Base-by-base conservation (phyloP, 2,329 filamentous ascomycete genomes). In the Rhexocercosporidium sp. region DNA sequence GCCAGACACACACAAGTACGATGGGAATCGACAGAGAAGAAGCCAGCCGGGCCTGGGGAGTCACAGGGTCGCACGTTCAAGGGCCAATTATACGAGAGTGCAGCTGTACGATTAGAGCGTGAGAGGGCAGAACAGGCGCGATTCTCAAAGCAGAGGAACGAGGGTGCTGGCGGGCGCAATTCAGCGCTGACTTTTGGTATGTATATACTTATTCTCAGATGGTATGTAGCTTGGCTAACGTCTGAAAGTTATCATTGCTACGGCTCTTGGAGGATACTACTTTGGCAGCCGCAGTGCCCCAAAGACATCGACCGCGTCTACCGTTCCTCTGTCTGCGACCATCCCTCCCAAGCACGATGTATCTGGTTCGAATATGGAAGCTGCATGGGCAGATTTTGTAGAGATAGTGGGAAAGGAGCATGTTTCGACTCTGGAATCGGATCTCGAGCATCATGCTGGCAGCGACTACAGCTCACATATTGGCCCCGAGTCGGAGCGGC, bases 351-450 rank as follows among this genome's bases (percentile, higher is more conserved):
- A 79, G 72, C 86, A 90, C 78, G 86, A 89, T 73, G 83, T 83
- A 63, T 84, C 84, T 69, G 83, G 86, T 66, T 82, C 86, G 72
- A 90, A 91, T 75, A 84, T 92, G 74, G 86, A 90, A 79, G 87
- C 89, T 29, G 87, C 89, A 3, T 91, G 89, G 89, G 81, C 86
- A n/a, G 89, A 92, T 78, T 90, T 92, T 68, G 84, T 84, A 64
- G 83, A 82, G 64, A 84, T 91, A 59, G 84, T 91, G 3, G 89
- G 89, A 71, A 82, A 85, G 75, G 87, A 89, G 16, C 84, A 90
- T 72, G 88, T 92, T 65, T 89, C 86, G 77, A 91, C 89, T 16
- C 64, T 83, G 8, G 81, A 84, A 37, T 78, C 80, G 22, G 87
- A 90, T 72, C 79, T 90, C 39, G 79, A 83, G 29, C 78, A 81